Base-by-base conservation (phyloP, 805 yeast species). In the Wickerhamiella sorbophila region DNA sequence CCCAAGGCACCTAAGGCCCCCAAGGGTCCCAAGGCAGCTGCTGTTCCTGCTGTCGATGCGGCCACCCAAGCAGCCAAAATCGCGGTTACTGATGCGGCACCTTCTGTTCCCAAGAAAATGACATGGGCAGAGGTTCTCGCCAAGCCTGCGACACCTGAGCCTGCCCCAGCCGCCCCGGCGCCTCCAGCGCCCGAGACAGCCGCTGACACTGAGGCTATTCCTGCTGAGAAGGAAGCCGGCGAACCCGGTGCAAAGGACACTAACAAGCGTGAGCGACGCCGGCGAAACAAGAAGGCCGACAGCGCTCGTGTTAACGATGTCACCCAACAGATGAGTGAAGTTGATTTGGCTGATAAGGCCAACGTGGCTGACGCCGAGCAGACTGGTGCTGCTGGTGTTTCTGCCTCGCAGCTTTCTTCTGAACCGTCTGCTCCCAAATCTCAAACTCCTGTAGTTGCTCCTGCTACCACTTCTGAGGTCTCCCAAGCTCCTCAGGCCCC, bases 321-420 rank as follows among this genome's bases (percentile, higher is more conserved):
- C 58, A 55, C 47, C 63, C 69, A 43, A 69, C 75, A 79, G 27
- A 76, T 77, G 52, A 83, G 83, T 43, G 72, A 79, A 10, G 62
- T 75, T 50, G 60, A 70, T 20, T 61, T 72, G 44, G 65, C 63
- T 36, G 72, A 67, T 26, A 66, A 63, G 22, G 67, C 62, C 40
- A 55, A 55, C 33, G 59, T 56, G 33, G 57, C 53, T 48, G 47
- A 53, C 46, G 46, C 53, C 16, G 45, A 21, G 16, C 21, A 33
- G 36, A 15, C 24, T 33, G 22, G 18, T 19, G 19, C 17, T 19
- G 22, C 36, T n/a, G 17, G 22, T 15, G 22, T 14, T 8, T 8
- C 36, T 19, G 14, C 19, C 14, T 24, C 24, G 27, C 24, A 20
- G 37, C 17, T 16, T 2, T 15, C 37, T 24, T 22, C 18, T 16